Evolutionary conservation across 176 grass and related monocot genomes (phyloP), one percentile per base, ranked within the genome.

Genomic region (Hsuehochloa calcarea): DNA sequence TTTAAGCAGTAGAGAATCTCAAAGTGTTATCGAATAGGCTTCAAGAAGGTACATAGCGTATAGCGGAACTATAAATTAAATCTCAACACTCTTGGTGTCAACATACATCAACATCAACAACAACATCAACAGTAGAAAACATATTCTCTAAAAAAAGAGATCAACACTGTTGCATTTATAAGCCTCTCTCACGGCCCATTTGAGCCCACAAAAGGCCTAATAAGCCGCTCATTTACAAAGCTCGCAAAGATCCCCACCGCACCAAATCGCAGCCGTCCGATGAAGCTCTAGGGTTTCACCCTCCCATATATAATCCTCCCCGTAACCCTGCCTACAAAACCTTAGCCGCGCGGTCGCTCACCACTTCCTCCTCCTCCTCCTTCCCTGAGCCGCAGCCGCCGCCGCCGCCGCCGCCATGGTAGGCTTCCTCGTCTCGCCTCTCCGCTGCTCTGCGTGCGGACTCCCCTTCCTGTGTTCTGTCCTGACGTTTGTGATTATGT

Each of bases 281-380:
- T 89, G 62, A 13, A 55, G n/a, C 41, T 35, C 77, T 81, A 89
- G 88, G 88, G 88, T 85, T 89, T 76, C 70, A 41, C 51, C 16
- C 82, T 20, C 16, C 16, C 61, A 0, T 81, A 89, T 85, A 85
- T 81, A 76, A 15, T 0, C 8, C 5, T 70, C 25, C 9, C 16
- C 51, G 6, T n/a, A 54, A 55, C 64, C 9, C 13, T 6, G 0
- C 25, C 0, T 46, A 44, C 64, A 56, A 86, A 81, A 78, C 25
- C 25, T 65, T 86, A 72, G 83, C 56, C 88, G 72, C 44, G 63
- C 69, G 22, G 65, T 82, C 78, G 54, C 77, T 40, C 34, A 70
- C 44, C 64, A 23, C 20, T 38, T 2, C 39, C 58, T 27, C 4
- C 35, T 4, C 5, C 31, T 34, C 2, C 31, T 29, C 1, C 31